A percentile compares a stretch with the other conserved stretches of the same genome.
Evolutionary conservation across 179 eudicot genomes (phyloP).

Genomic region (Actinidia arguta): DNA sequence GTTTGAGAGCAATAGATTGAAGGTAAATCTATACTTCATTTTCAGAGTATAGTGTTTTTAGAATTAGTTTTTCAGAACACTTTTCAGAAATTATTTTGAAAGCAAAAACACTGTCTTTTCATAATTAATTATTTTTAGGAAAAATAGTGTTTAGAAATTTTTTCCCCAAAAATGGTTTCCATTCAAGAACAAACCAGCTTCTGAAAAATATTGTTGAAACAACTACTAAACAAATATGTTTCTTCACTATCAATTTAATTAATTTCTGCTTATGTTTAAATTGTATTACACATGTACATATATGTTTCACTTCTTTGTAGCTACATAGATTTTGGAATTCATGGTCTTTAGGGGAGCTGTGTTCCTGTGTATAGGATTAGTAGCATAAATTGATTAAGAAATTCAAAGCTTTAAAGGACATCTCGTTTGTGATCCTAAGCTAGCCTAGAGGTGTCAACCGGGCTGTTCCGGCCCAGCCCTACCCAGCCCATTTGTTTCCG

Average conservation of each 20-base stretch:
- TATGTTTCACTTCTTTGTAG: not conserved
- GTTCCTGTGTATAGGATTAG: not conserved
- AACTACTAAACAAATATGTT: too few relatives aligned
- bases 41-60: not conserved
- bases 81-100: too few relatives aligned
- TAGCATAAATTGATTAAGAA: not conserved
- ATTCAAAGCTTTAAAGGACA: not conserved
- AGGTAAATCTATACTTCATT: constrained; percentile 18
- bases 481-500: too few relatives aligned
- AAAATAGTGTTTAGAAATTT: too few relatives aligned
- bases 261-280: not conserved
- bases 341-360: not conserved
- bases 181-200: too few relatives aligned
- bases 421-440: not conserved
- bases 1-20: not conserved
- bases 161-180: too few relatives aligned
- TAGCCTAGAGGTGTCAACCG: too few relatives aligned
- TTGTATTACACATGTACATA: not conserved
- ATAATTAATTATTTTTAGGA: too few relatives aligned
- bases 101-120: too few relatives aligned
- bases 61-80: too few relatives aligned
- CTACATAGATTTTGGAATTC: not conserved
- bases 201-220: too few relatives aligned
- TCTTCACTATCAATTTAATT: not conserved
- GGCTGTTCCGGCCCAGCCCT: too few relatives aligned